phyloP scores from a whole-genome alignment of 2,329 filamentous ascomycete species.

The Exserohilum turcica region DNA sequence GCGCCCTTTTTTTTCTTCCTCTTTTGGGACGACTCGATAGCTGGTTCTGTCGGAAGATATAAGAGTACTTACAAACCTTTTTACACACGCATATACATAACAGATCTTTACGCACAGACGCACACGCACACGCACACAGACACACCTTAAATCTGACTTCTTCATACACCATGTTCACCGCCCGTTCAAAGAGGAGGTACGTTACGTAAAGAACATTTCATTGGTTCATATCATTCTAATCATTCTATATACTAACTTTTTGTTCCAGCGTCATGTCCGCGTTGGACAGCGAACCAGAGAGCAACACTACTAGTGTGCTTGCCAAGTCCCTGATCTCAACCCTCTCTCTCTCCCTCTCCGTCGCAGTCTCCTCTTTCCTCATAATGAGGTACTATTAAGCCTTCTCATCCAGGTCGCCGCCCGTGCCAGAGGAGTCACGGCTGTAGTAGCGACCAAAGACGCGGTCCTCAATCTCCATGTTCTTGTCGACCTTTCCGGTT shows the following conservation, averaged over 20 bases:
- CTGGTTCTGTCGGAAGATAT: too few species aligned
- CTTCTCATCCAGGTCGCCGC: conserved; percentile 5
- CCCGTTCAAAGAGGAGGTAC: too few species aligned
- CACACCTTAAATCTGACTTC: too few species aligned
- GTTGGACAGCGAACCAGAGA: not conserved
- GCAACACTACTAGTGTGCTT: not conserved
- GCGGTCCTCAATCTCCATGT: conserved; percentile 26
- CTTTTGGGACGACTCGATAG: too few species aligned
- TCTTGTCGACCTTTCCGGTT: conserved; percentile 16
- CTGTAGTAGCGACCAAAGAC: conserved; percentile 26
- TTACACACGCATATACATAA: too few species aligned
- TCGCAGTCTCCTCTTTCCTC: not conserved
- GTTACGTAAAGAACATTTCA: too few species aligned
- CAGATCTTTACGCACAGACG: too few species aligned
- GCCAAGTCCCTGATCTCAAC: not conserved
- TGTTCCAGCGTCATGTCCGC: not conserved
- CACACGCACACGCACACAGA: too few species aligned
- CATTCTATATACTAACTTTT: conserved; percentile 7
- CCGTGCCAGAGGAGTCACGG: not conserved
- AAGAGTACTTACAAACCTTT: too few species aligned
- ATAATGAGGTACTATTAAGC: not conserved
- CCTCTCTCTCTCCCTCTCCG: not conserved
- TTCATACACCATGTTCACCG: too few species aligned
- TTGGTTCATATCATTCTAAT: not conserved
- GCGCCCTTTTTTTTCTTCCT: too few species aligned